Evolutionary conservation across 352 stramenopile genomes (phyloP), one percentile per base, ranked within the genome.

Genomic region (Phytophthora boehmeriae): DNA sequence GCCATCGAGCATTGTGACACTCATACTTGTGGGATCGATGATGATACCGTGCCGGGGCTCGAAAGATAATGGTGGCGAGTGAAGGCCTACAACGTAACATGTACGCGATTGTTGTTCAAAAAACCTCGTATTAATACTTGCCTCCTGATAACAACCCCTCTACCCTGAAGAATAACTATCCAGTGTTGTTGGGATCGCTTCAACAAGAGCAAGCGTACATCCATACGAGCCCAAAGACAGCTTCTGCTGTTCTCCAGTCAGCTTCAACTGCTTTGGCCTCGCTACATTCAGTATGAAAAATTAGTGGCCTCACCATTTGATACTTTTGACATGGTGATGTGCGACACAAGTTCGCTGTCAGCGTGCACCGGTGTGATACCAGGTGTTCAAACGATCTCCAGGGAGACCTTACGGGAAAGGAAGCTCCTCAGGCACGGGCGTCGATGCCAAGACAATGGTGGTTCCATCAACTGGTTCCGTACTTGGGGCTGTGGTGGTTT

Each of bases 121-220:
- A 41, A 50, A 35, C 5, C 50, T n/a, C n/a, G n/a, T n/a, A n/a
- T n/a, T 20, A 17, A 59, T 35, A 25, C 30, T 68, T 9, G 23
- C 48, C 22, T 39, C 28, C 11, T 65, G 34, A 32, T 56, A 64
- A 25, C 34, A 25, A 9, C 22, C n/a, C 38, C 38, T 45, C 23
- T 64, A 62, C 59, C 17, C 51, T 47, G 36, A 60, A 22, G 39
- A 54, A 22, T 42, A 43, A 57, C 36, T 63, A 68, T 63, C 45
- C 35, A 50, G 22, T 36, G 20, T 54, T 35, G 11, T 17, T 54
- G 20, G 44, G 53, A 41, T 53, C 53, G 48, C 42, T 44, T 27
- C 13, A 53, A 27, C 54, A 60, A 53, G 19, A 17, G 28, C 8
- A 44, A 60, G 56, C 38, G 25, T 36, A 69, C 61, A 55, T 61